Base-by-base conservation (phyloP, 768 basidiomycete genomes). In the Pleurotus djamor region DNA sequence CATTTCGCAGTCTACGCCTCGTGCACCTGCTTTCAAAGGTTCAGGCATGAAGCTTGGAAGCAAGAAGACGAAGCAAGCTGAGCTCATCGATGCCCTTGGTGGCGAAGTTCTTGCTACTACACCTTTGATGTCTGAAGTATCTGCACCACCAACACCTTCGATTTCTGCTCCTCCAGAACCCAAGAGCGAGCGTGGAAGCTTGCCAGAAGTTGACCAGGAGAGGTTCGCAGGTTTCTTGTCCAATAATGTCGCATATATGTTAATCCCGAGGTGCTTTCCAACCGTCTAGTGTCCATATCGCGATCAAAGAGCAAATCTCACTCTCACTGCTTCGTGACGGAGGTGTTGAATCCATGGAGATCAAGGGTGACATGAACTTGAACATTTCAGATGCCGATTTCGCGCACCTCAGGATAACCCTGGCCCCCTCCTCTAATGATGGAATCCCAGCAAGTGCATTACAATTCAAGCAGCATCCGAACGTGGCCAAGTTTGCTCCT, bases 381-480 rank as follows among this genome's bases (percentile, higher is more conserved):
- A 85, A 87, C 52, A 89, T 98, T 61, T 76, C 90, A 12, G 94
- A 96, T 60, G 73, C 91, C 0, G 77, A 83, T n/a, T 73, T 84
- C 17, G 82, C 91, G 3, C 87, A 89, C 61, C 73, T 97, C 68
- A 84, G 83, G 51, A 78, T 98, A 58, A 75, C 78, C 13, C 83
- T 98, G 21, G 74, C 81, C 0, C 74, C 84, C 0, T 74, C 84
- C 14, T 72, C 83, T 12, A 76, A 78, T 9, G 83, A 86, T 61
- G 86, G 81, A 58, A 56, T 56, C 28, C 54, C 54, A 12, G 83
- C 82, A 52, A 76, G 77, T 58, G 87, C 83, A 41, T 74, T 98
- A 45, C 94, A 96, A 71, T 97, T 96, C 83, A 98, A 98, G 74
- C 94, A 97, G 65, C 97, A 98, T 67, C 96, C 96, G 5, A 89